Evolutionary conservation across 345 rosid species (phyloP), one percentile per base, ranked within the genome.

Genomic region (Pugionium cornutum): DNA sequence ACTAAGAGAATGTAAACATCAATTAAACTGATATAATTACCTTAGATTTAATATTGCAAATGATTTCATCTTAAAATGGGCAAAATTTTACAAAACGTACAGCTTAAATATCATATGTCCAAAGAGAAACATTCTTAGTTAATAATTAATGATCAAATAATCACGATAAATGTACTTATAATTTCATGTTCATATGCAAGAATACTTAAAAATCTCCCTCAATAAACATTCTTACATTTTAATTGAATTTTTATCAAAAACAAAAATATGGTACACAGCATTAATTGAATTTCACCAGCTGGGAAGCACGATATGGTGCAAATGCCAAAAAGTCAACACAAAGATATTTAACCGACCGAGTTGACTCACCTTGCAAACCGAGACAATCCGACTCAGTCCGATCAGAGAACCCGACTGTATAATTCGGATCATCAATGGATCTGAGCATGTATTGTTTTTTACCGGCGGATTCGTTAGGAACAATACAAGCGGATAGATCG

Each of bases 401-500:
- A 72, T 94, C 99, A 7, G 76, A 60, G 76, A 94, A 89, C 7
- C 96, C 99, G 67, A 88, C 88, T 2, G 97, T 78, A 68, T 94
- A 94, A 73, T 94, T 90, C 48, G 99, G 96, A 53, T 94, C 99
- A 18, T 62, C 81, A 62, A 94, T 88, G 59, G 97, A 86, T 76
- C 99, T 77, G 57, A 94, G 69, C 80, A 90, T 82, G 64, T 86
- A 89, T 62, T 83, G 88, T 78, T 30, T 89, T 71, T 60, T 84
- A 7, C 82, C 89, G 55, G 72, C 82, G 7, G 90, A 70, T 4
- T 89, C 96, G 56, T 78, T 75, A 31, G 97, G 99, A 57, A 94
- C 99, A 70, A 94, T 82, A 73, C 99, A 94, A 31, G 96, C 99
- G 31, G 89, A 95, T 18, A 94, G 75, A 84, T 89, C 86, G 11